phyloP scores from a whole-genome alignment of 805 yeast genomes.

The Candida rishiriensis region DNA sequence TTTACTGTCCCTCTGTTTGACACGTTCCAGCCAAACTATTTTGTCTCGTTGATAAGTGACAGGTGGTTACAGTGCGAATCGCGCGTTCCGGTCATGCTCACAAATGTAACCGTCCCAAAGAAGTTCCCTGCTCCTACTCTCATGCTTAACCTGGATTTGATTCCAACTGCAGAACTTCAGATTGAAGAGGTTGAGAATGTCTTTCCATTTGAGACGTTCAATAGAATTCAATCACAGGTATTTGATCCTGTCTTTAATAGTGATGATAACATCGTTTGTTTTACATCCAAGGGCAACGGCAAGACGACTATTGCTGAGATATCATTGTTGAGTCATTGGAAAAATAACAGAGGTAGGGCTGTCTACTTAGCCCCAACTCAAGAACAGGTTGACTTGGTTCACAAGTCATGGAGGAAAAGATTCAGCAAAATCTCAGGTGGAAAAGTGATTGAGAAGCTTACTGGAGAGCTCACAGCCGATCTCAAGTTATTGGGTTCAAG shows the following conservation, averaged over 20 bases:
- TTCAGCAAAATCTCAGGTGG: slow-evolving; percentile 51
- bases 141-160: slow-evolving; percentile 45
- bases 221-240: slow-evolving; percentile 69
- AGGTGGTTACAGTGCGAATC: slow-evolving; percentile 78
- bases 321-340: slow-evolving; percentile 71
- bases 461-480: slow-evolving; percentile 55
- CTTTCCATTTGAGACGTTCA: slow-evolving; percentile 53
- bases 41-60: slow-evolving; percentile 70
- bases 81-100: slow-evolving; percentile 55
- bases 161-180: slow-evolving; percentile 46
- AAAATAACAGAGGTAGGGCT: slow-evolving; percentile 60
- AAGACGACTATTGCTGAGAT: slow-evolving; percentile 69
- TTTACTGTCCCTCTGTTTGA: slow-evolving; percentile 58
- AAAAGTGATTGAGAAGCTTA: slow-evolving; percentile 51
- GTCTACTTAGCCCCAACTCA: slow-evolving; percentile 68
- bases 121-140: slow-evolving; percentile 61
- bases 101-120: slow-evolving; percentile 51
- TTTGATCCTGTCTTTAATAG: slow-evolving; percentile 56
- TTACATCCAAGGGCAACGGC: slow-evolving; percentile 73
- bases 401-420: slow-evolving; percentile 48
- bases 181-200: slow-evolving; percentile 41
- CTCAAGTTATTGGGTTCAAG: slow-evolving; percentile 49
- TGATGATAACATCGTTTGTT: slow-evolving; percentile 54
- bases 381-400: slow-evolving; percentile 44
- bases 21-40: slow-evolving; percentile 66